Percentiles rank a stretch among this genome's conserved stretches.
Evolutionary conservation across 768 basidiomycete genomes (phyloP).

Genomic region (Boletus barrowsii): DNA sequence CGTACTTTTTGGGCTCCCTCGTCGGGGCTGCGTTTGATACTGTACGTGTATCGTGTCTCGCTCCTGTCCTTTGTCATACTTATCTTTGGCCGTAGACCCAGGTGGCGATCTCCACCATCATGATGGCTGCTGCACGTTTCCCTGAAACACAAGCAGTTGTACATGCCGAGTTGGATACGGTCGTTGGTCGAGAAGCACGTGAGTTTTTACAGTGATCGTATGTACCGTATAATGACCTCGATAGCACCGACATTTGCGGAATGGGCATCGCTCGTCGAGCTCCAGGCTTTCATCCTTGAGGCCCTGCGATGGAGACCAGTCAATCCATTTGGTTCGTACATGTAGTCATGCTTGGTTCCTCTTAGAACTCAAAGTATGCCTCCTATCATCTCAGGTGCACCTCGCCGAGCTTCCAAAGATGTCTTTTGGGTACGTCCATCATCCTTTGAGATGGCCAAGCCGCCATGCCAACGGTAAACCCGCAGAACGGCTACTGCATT

Average conservation of each 20-base stretch:
- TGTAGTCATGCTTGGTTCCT: too few relatives aligned
- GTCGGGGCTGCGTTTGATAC: conserved; percentile 65
- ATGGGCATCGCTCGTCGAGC: conserved; percentile 29
- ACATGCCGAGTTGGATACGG: conserved; percentile 36
- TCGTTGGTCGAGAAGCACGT: conserved; percentile 37
- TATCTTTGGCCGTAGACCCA: conserved; percentile 19
- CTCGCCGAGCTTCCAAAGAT: conserved; percentile 25
- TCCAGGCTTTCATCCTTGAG: conserved; percentile 40
- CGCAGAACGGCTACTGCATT: conserved; percentile 35
- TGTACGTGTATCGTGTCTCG: conserved; percentile 12
- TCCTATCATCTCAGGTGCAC: conserved; percentile 11
- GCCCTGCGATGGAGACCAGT: conserved; percentile 39
- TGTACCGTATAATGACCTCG: neutral
- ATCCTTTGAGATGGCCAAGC: too few relatives aligned
- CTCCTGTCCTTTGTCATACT: neutral
- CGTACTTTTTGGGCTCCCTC: conserved; percentile 59
- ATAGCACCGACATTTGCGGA: conserved; percentile 40
- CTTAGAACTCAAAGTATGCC: neutral
- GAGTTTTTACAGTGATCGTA: neutral
- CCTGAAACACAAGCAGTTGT: conserved; percentile 34
- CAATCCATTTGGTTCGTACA: conserved; percentile 26
- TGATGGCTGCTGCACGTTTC: conserved; percentile 37
- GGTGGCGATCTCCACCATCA: conserved; percentile 26
- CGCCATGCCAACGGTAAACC: neutral
- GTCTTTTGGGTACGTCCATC: conserved; percentile 23